Conservation (phyloP, 768 basidiomycete species). For the Arthromyces matolae region DNA sequence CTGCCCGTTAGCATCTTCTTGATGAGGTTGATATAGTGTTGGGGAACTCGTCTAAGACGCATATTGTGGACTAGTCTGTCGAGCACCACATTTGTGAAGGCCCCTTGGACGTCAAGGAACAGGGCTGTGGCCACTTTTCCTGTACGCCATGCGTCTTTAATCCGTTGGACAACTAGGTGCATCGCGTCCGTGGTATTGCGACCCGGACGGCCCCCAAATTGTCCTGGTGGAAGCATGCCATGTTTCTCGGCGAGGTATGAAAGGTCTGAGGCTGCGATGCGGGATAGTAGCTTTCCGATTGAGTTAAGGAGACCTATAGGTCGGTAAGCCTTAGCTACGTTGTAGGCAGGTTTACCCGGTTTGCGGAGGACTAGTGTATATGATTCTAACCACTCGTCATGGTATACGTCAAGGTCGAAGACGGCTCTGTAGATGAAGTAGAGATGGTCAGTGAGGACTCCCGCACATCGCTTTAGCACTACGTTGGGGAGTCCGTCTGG, state of each 20-base stretch:
- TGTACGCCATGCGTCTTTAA: conserved; percentile 27
- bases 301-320: conserved; percentile 35
- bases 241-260: background rate
- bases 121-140: conserved; percentile 31
- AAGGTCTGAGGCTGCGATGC: no score
- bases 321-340: conserved; percentile 31
- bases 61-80: conserved; percentile 29
- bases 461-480: conserved; percentile 14
- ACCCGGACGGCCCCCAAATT: conserved; percentile 39
- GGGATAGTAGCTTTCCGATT: no score
- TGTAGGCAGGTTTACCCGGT: conserved; percentile 34
- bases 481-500: conserved; percentile 20
- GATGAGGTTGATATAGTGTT: background rate
- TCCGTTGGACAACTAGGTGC: conserved; percentile 17
- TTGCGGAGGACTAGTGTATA: conserved; percentile 30
- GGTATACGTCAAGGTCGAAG: conserved; percentile 25
- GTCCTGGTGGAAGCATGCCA: conserved; percentile 31
- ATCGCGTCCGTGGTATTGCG: conserved; percentile 34
- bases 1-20: background rate
- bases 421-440: conserved; percentile 22
- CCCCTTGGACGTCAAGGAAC: conserved; percentile 41
- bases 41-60: conserved; percentile 11
- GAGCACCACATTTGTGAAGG: conserved; percentile 37
- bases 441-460: conserved; percentile 13
- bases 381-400: conserved; percentile 22